These are phyloP conservation scores for Clarireedia hainanense DNA, from an alignment of 2,329 filamentous ascomycete species.

Conservation along the genomic window DNA sequence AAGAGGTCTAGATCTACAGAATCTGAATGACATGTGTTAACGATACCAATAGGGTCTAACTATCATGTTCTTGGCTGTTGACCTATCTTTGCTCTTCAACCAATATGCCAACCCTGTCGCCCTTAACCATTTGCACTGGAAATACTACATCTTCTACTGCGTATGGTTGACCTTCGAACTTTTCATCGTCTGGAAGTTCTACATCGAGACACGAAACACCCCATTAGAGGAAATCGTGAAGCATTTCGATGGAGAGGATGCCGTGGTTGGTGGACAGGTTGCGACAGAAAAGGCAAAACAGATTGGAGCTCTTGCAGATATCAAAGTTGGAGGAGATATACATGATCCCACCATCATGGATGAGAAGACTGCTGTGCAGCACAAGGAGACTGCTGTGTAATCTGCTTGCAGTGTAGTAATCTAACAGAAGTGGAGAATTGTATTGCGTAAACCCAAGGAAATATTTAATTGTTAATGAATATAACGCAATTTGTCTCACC, in stretches of 20 bases:
- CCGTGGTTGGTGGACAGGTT: constrained; percentile 17
- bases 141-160: constrained; percentile 38
- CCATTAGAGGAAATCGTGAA: constrained; percentile 39
- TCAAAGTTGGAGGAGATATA: neutral
- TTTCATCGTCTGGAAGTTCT: constrained; percentile 27
- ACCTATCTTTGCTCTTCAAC: constrained; percentile 39
- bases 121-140: constrained; percentile 33
- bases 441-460: too few species aligned
- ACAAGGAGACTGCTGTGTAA: too few species aligned
- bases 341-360: neutral
- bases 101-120: constrained; percentile 37
- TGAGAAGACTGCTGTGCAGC: too few species aligned
- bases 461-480: too few species aligned
- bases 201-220: constrained; percentile 36
- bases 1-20: constrained; percentile 9
- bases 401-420: too few species aligned
- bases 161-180: constrained; percentile 27
- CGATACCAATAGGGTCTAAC: constrained; percentile 26
- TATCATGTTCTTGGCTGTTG: constrained; percentile 37
- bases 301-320: constrained; percentile 6
- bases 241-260: constrained; percentile 37
- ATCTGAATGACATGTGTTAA: neutral
- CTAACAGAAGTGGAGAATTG: too few species aligned
- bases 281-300: constrained; percentile 10
- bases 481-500: too few species aligned